Evolutionary conservation across 2,329 filamentous ascomycete genomes (phyloP).

Genomic region (Tolypocladium pustulatum): DNA sequence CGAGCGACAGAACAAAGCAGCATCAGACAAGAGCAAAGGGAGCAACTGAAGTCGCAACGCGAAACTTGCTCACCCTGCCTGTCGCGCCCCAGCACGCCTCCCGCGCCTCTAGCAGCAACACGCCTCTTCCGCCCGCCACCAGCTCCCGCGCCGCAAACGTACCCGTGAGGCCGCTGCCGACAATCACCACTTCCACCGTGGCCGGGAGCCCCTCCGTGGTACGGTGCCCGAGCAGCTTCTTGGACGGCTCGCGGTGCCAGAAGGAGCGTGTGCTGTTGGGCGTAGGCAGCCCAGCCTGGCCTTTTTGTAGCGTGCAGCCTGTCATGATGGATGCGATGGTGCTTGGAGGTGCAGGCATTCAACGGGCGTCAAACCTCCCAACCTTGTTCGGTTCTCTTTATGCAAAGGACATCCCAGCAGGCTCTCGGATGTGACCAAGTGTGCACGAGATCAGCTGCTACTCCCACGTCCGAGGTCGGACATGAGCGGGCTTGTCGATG

Average conservation of each 20-base stretch:
- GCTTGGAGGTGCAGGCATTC: background rate
- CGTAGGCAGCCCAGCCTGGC: slow-evolving; percentile 47
- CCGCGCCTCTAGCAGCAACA: slow-evolving; percentile 66
- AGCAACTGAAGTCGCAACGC: background rate
- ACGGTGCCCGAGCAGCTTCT: slow-evolving; percentile 53
- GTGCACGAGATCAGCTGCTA: background rate
- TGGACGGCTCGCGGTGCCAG: slow-evolving; percentile 62
- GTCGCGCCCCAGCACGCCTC: slow-evolving; percentile 80
- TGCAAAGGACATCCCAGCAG: background rate
- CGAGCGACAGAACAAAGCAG: background rate
- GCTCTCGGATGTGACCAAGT: background rate
- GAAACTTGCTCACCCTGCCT: slow-evolving; percentile 48
- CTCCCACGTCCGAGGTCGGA: background rate
- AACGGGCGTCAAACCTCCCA: background rate
- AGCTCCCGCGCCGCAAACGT: slow-evolving; percentile 58
- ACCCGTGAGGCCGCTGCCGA: slow-evolving; percentile 72
- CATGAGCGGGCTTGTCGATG: background rate
- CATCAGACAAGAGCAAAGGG: background rate
- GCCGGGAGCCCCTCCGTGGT: slow-evolving; percentile 54
- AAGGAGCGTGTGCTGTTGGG: slow-evolving; percentile 53
- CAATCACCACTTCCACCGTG: slow-evolving; percentile 56
- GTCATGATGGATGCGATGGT: slow-evolving; percentile 16
- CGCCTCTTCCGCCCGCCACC: slow-evolving; percentile 36
- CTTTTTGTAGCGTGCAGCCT: slow-evolving; percentile 14
- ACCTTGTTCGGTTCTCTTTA: background rate